These are phyloP conservation scores for Gossypium australe DNA, from an alignment of 345 rosid genomes.

Conservation along the genomic window DNA sequence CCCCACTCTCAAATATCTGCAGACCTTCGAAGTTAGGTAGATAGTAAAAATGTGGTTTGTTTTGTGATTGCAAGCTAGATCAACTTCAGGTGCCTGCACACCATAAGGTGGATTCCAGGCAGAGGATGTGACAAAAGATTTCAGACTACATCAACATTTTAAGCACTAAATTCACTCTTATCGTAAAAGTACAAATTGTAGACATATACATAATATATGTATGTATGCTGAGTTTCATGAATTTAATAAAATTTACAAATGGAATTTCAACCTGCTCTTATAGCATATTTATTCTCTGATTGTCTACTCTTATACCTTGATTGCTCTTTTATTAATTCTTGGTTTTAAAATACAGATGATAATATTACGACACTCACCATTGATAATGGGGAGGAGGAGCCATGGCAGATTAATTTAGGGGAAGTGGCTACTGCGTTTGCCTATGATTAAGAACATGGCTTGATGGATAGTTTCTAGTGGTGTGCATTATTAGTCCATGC, in stretches of 20 bases:
- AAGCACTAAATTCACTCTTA: background rate
- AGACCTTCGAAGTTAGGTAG: background rate
- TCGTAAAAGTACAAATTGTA: background rate
- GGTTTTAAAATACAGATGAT: too few species aligned
- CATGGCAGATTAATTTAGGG: too few species aligned
- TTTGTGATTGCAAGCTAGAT: slow-evolving; percentile 32
- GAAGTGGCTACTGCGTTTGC: too few species aligned
- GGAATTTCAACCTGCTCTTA: too few species aligned
- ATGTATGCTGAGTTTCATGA: background rate
- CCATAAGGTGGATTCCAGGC: background rate
- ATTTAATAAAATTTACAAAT: background rate
- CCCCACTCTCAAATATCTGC: background rate
- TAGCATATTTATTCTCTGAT: too few species aligned
- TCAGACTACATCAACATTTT: background rate
- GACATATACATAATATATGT: background rate
- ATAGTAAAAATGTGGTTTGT: background rate
- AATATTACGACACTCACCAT: too few species aligned
- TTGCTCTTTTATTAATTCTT: too few species aligned
- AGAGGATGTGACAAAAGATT: background rate
- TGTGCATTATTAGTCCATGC: too few species aligned
- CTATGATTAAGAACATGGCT: too few species aligned
- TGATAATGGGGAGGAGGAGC: too few species aligned
- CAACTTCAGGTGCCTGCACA: slow-evolving; percentile 38
- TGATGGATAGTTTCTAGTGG: too few species aligned
- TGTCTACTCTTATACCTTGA: too few species aligned